These are phyloP conservation scores for Copromyces sp. DNA, from an alignment of 495 filamentous ascomycete species.

Conservation along the genomic window DNA sequence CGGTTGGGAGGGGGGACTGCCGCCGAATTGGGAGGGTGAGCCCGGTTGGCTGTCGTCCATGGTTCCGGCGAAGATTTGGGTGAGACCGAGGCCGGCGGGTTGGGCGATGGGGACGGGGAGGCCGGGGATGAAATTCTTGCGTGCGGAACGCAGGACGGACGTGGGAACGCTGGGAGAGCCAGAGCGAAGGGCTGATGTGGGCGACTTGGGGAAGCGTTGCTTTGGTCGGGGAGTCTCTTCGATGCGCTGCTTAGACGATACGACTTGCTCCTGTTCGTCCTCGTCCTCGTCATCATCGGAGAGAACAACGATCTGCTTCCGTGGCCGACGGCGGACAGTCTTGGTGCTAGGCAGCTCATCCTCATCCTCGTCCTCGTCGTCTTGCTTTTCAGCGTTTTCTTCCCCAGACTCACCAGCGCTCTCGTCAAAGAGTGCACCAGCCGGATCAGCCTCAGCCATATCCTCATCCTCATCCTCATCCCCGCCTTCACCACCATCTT, in stretches of 20 bases:
- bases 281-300: slow-evolving; percentile 55
- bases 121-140: slow-evolving; percentile 50
- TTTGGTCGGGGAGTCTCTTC: slow-evolving; percentile 37
- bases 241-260: slow-evolving; percentile 33
- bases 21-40: slow-evolving; percentile 6
- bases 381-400: slow-evolving; percentile 32
- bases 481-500: slow-evolving; percentile 20
- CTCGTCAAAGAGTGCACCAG: slow-evolving; percentile 22
- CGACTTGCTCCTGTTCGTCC: slow-evolving; percentile 41
- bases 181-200: slow-evolving; percentile 18
- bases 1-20: slow-evolving; percentile 24
- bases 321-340: slow-evolving; percentile 25
- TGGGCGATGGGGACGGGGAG: slow-evolving; percentile 40
- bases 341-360: slow-evolving; percentile 28
- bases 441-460: slow-evolving; percentile 3
- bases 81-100: slow-evolving; percentile 61
- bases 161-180: slow-evolving; percentile 38
- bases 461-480: slow-evolving; percentile 27
- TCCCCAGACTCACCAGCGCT: slow-evolving; percentile 27
- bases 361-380: slow-evolving; percentile 31
- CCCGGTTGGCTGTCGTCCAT: slow-evolving; percentile 55
- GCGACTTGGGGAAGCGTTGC: slow-evolving; percentile 23
- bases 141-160: slow-evolving; percentile 46
- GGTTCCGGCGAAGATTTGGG: slow-evolving; percentile 88
- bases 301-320: slow-evolving; percentile 37